phyloP scores from a whole-genome alignment of 306 rosid species.

The Parietaria judaica region DNA sequence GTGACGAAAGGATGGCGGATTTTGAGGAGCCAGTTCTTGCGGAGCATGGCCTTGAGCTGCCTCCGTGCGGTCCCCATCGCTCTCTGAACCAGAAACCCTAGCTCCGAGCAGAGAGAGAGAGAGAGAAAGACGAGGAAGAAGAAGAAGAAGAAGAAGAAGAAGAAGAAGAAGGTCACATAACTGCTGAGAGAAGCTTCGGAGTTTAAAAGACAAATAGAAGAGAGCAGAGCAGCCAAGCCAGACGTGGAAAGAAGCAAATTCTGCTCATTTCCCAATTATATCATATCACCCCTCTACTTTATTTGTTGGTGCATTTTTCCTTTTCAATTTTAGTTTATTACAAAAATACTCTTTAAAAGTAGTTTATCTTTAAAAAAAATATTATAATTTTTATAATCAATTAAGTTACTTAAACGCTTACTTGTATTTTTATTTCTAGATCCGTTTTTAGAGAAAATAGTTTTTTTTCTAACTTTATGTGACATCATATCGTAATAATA shows the following conservation, averaged over 20 bases:
- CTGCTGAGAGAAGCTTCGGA: no score
- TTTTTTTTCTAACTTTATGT: no score
- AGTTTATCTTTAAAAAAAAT: no score
- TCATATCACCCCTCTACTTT: no score
- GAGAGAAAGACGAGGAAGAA: not conserved
- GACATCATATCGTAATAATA: no score
- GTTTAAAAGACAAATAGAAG: no score
- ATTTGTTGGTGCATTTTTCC: not conserved
- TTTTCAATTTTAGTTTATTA: no score
- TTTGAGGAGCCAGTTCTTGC: constrained; percentile 95
- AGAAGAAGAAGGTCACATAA: not conserved
- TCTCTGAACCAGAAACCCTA: constrained; percentile 11
- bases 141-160: not conserved
- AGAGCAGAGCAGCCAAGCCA: not conserved
- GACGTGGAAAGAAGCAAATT: constrained; percentile 1
- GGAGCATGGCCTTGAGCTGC: constrained; percentile 83
- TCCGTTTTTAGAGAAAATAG: no score
- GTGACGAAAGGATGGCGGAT: constrained; percentile 82
- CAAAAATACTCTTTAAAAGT: no score
- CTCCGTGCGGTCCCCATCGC: constrained; percentile 61
- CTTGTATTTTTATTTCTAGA: no score
- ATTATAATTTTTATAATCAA: no score
- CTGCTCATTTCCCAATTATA: not conserved
- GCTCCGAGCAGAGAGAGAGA: constrained; percentile 12
- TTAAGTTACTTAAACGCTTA: no score